Evolutionary conservation across 768 basidiomycete genomes (phyloP), one percentile per base, ranked within the genome.

Genomic region (Dacryopinax primogenitus): DNA sequence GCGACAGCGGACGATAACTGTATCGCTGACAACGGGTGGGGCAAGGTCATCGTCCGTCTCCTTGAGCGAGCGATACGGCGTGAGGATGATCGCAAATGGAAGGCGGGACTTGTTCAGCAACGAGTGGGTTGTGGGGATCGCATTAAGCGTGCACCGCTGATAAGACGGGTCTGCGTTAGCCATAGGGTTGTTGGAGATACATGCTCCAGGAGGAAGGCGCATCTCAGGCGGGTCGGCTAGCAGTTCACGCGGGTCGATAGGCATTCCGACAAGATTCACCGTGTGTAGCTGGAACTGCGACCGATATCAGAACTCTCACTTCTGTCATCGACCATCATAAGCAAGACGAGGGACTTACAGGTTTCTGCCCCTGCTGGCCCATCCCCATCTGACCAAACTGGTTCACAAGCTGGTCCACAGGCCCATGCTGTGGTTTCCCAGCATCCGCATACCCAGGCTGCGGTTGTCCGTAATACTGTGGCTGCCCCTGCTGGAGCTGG

Each of bases 1-100:
- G 67, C 95, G 83, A 78, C 95, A 97, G 45, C 95, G 87, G 44
- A 95, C 94, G 71, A 97, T 97, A 45, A 97, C 88, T 0, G 90
- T 92, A 73, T 98, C 95, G 0, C 88, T 84, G 9, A 97, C 84
- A 39, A 97, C 80, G n/a, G 92, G 91, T 23, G 97, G 51, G 45
- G 30, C 33, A 26, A 33, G 39, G 33, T 45, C 30, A 23, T 68
- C 72, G 45, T 87, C 69, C 75, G 37, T 93, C 72, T 84, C 86
- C 70, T 90, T 86, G 66, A 93, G 74, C 0, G 88, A 86, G 34
- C 94, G 86, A 74, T 95, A 93, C 0, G 95, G 95, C 0, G 92
- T 92, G 68, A 96, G 80, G 66, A 98, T 80, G 66, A 97, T 81
- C 1, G 86, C 91, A 61, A 97, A 80, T 9, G 95, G 95, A 62